A percentile compares a stretch with the other conserved stretches of the same genome.
Conservation (phyloP, 768 basidiomycete genomes). For the Tylopilus vinaceipallidus region DNA sequence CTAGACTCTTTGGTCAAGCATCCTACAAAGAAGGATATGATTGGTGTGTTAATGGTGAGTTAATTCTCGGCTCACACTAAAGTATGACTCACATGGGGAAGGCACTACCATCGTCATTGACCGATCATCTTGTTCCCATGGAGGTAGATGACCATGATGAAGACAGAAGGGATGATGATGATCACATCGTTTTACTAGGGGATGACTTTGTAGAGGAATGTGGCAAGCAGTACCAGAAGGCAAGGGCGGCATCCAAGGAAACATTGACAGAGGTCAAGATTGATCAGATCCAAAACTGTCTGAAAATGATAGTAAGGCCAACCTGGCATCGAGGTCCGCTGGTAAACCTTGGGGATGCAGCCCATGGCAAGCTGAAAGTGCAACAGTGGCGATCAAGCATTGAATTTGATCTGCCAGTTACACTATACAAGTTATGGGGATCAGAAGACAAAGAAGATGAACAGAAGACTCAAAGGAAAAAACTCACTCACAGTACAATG, state of each 20-base stretch:
- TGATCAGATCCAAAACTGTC: neutral
- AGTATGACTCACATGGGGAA: too few relatives aligned
- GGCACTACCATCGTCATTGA: too few relatives aligned
- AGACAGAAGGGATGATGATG: too few relatives aligned
- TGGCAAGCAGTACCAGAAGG: neutral
- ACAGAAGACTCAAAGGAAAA: neutral
- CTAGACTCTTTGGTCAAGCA: too few relatives aligned
- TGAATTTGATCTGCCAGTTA: slow-evolving; percentile 28
- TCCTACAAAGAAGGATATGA: too few relatives aligned
- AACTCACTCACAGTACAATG: slow-evolving; percentile 28
- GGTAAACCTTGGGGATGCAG: slow-evolving; percentile 22
- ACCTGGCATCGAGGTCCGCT: slow-evolving; percentile 24
- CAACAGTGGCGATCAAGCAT: slow-evolving; percentile 32
- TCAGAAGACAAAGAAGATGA: neutral
- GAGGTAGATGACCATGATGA: neutral
- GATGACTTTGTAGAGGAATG: neutral
- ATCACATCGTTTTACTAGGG: neutral
- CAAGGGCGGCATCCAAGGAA: neutral
- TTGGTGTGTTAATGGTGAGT: too few relatives aligned
- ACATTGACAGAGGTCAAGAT: neutral
- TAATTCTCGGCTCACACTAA: too few relatives aligned
- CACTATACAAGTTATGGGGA: slow-evolving; percentile 31
- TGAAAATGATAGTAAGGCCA: neutral
- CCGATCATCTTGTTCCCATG: neutral
- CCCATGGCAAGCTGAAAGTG: slow-evolving; percentile 33